These are phyloP conservation scores for Penicillium sp. DNA, from an alignment of 2,329 filamentous ascomycete genomes.

Conservation along the genomic window DNA sequence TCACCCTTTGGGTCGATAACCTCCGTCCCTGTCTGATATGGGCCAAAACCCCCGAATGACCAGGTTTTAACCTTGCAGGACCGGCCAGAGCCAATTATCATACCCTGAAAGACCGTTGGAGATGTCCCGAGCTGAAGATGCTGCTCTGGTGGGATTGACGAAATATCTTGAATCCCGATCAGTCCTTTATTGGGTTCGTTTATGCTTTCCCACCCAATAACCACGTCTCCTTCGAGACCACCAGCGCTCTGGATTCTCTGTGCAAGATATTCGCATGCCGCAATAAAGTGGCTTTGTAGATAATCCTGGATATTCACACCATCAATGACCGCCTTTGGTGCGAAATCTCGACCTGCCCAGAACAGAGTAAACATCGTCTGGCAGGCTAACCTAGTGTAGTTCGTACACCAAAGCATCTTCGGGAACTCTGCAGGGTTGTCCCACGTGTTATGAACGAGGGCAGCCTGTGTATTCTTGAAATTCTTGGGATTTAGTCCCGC, in stretches of 20 bases:
- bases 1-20: conserved; percentile 89
- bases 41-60: conserved; percentile 90
- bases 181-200: conserved; percentile 93
- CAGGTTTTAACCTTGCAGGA: conserved; percentile 86
- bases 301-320: conserved; percentile 96
- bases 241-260: conserved; percentile 83
- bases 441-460: conserved; percentile 92
- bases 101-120: conserved; percentile 90
- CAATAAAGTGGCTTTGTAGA: conserved; percentile 80
- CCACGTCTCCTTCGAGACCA: conserved; percentile 80
- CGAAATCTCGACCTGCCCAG: conserved; percentile 86
- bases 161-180: conserved; percentile 78
- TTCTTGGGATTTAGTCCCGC: conserved; percentile 82
- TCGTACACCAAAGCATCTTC: conserved; percentile 99
- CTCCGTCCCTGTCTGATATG: conserved; percentile 79
- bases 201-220: conserved; percentile 94
- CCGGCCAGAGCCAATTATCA: conserved; percentile 82
- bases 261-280: conserved; percentile 76
- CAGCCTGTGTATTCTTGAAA: conserved; percentile 83
- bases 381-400: conserved; percentile 82
- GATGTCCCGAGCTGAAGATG: conserved; percentile 89
- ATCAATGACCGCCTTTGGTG: conserved; percentile 92
- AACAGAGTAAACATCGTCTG: conserved; percentile 94
- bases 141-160: conserved; percentile 80
- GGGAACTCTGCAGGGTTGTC: conserved; percentile 80